Evolutionary conservation across 208 protist genomes (phyloP).

Genomic region (Crithidia expoeki): DNA sequence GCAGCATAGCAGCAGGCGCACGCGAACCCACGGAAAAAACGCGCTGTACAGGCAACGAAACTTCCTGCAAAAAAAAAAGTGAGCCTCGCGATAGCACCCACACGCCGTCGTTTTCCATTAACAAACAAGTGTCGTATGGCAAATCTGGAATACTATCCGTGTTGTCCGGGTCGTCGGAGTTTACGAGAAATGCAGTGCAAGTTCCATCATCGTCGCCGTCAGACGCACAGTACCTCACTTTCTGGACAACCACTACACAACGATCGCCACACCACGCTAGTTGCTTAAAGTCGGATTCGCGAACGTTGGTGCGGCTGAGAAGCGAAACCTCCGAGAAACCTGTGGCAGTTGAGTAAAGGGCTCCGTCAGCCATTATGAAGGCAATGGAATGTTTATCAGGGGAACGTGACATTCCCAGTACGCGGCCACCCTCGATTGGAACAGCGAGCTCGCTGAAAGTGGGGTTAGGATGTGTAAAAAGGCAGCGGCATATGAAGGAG

Average conservation of each 20-base stretch:
- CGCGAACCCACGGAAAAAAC: constrained; percentile 80
- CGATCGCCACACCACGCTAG: constrained; percentile 65
- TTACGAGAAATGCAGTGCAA: constrained; percentile 51
- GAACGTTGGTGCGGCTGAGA: constrained; percentile 23
- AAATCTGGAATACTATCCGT: constrained; percentile 67
- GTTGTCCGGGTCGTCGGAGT: constrained; percentile 47
- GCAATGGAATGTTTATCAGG: constrained; percentile 46
- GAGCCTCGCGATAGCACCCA: constrained; percentile 47
- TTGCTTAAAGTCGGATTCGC: constrained; percentile 34
- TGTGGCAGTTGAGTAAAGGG: constrained; percentile 57
- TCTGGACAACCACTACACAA: constrained; percentile 42
- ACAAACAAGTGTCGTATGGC: constrained; percentile 44
- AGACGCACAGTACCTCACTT: constrained; percentile 25
- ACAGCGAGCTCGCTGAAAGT: constrained; percentile 54
- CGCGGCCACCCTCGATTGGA: constrained; percentile 51
- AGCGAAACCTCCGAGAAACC: constrained; percentile 65
- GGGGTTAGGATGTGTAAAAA: constrained; percentile 16
- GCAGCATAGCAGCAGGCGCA: constrained; percentile 58
- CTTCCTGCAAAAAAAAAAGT: constrained; percentile 78
- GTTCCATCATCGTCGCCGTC: constrained; percentile 32
- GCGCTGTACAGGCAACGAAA: constrained; percentile 44
- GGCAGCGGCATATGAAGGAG: constrained; percentile 39
- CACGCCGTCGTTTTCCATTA: constrained; percentile 69
- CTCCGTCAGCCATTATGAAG: constrained; percentile 66
- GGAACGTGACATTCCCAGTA: constrained; percentile 63